Evolutionary conservation across 768 basidiomycete species (phyloP).

Genomic region (Cyclocybe cylindracea): DNA sequence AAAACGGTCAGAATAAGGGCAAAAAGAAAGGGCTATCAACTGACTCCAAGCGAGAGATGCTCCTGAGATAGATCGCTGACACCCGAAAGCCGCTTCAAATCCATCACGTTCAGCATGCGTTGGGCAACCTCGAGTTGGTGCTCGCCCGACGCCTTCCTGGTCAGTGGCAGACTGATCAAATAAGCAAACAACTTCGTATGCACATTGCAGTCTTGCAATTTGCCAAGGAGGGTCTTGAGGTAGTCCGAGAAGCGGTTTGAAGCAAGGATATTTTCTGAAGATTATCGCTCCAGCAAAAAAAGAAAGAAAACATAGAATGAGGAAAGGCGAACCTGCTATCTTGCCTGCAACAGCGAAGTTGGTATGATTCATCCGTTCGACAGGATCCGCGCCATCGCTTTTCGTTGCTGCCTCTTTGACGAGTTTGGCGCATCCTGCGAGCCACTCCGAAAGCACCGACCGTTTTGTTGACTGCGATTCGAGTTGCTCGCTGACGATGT

Average conservation of each 20-base stretch:
- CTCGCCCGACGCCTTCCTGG: slow-evolving; percentile 56
- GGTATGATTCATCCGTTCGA: slow-evolving; percentile 47
- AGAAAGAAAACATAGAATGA: neutral
- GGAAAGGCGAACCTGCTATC: slow-evolving; percentile 53
- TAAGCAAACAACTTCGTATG: slow-evolving; percentile 60
- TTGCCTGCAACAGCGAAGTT: slow-evolving; percentile 59
- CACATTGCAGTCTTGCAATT: slow-evolving; percentile 48
- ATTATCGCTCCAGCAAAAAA: neutral
- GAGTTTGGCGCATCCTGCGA: slow-evolving; percentile 55
- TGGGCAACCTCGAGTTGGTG: slow-evolving; percentile 58
- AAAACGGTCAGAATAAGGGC: slow-evolving; percentile 3
- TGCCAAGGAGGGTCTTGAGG: slow-evolving; percentile 49
- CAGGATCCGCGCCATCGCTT: slow-evolving; percentile 25
- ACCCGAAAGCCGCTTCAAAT: slow-evolving; percentile 43
- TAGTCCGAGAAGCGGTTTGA: slow-evolving; percentile 47
- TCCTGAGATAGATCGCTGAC: slow-evolving; percentile 42
- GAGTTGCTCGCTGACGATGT: slow-evolving; percentile 45
- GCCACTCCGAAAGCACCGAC: slow-evolving; percentile 39
- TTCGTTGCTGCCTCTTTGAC: slow-evolving; percentile 36
- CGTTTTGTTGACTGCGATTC: slow-evolving; percentile 7
- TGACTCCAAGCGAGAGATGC: slow-evolving; percentile 30
- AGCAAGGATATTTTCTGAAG: slow-evolving; percentile 62
- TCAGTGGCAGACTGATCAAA: slow-evolving; percentile 62
- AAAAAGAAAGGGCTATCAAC: slow-evolving; percentile 5
- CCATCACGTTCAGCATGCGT: slow-evolving; percentile 47